These are phyloP conservation scores for Chenopodium berlandieri DNA, from an alignment of 148 eudicot species.

Conservation along the genomic window DNA sequence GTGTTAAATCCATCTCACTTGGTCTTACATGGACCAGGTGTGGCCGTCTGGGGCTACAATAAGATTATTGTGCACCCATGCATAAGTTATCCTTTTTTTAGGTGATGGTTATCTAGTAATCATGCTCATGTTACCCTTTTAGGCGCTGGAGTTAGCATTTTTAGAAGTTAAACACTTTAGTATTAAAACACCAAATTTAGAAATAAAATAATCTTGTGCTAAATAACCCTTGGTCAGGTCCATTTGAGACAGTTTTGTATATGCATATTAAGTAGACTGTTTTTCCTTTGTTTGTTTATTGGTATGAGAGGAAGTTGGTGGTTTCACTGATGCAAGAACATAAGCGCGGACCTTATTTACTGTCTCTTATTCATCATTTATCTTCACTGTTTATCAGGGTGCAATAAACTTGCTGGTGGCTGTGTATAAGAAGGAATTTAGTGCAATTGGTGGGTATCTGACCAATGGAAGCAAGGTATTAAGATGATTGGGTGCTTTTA, in stretches of 20 bases:
- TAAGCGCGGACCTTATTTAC: background rate
- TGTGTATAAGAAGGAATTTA: slow-evolving; percentile 86
- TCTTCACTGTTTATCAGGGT: slow-evolving; percentile 47
- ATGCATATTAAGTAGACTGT: background rate
- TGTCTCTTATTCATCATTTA: slow-evolving; percentile 1
- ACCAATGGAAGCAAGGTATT: slow-evolving; percentile 89
- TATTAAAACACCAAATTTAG: too few relatives aligned
- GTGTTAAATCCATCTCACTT: background rate
- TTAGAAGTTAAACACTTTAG: background rate
- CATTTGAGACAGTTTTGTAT: background rate
- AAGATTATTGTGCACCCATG: background rate
- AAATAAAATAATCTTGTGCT: too few relatives aligned
- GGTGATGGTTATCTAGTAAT: too few relatives aligned
- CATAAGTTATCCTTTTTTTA: background rate
- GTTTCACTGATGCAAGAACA: background rate
- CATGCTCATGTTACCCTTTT: too few relatives aligned
- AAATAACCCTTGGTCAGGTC: too few relatives aligned
- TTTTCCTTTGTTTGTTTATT: background rate
- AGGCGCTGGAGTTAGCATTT: background rate
- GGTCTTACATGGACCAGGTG: background rate
- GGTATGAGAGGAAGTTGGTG: background rate
- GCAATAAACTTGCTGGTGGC: slow-evolving; percentile 86
- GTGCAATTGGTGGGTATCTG: slow-evolving; percentile 72
- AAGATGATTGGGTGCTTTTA: slow-evolving; percentile 19
- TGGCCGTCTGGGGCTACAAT: background rate